These are phyloP conservation scores for Immersiporthe knoxdaviesiana DNA, from an alignment of 2,329 filamentous ascomycete genomes.

Conservation along the genomic window DNA sequence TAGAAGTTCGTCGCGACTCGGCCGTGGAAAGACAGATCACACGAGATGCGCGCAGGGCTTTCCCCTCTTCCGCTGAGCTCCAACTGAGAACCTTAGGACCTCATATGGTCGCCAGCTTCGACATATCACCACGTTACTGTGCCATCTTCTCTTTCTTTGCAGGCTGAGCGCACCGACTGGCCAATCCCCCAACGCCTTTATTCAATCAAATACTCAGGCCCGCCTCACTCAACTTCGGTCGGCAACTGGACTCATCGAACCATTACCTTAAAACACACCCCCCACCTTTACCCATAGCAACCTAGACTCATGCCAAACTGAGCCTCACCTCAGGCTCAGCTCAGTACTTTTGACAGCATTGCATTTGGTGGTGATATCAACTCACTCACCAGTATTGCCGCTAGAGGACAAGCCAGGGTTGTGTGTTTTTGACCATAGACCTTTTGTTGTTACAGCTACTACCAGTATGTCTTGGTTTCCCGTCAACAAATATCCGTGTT, in stretches of 20 bases:
- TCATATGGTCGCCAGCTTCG: not conserved
- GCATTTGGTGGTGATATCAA: not conserved
- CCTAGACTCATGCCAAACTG: slow-evolving; percentile 9
- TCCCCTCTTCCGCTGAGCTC: slow-evolving; percentile 13
- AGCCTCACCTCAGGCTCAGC: slow-evolving; percentile 1
- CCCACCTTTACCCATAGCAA: slow-evolving; percentile 1
- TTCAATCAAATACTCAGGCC: not conserved
- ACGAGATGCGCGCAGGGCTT: slow-evolving; percentile 21
- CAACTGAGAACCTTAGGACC: not conserved
- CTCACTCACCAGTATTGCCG: not conserved
- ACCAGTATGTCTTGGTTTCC: not conserved
- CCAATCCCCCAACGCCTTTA: not conserved
- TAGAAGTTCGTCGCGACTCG: slow-evolving; percentile 24
- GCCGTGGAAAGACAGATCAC: slow-evolving; percentile 21
- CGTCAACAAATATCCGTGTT: not conserved
- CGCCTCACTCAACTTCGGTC: slow-evolving; percentile 1
- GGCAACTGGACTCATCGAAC: not conserved
- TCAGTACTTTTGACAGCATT: not conserved
- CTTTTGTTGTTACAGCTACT: not conserved
- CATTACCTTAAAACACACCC: not conserved
- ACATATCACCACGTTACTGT: not conserved
- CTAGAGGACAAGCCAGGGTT: not conserved
- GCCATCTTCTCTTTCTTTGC: not conserved
- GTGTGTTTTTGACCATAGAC: not conserved
- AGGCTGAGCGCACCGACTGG: not conserved